A percentile compares a stretch with the other conserved stretches of the same genome.
phyloP scores from a whole-genome alignment of 2,329 filamentous ascomycete species.

The Atkinsonella texensis region DNA sequence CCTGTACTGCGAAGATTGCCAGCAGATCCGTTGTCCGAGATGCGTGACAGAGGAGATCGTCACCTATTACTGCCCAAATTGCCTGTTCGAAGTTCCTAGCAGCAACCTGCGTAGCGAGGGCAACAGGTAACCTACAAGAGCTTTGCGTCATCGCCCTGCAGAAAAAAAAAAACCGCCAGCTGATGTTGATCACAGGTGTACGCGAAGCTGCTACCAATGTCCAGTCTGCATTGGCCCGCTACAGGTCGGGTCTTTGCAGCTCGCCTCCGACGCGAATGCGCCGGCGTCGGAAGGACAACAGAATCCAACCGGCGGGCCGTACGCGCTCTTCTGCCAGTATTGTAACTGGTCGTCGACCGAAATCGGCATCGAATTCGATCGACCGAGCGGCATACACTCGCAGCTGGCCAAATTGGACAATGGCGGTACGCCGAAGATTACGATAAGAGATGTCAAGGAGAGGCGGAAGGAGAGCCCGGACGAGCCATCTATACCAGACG shows the following conservation, averaged over 20 bases:
- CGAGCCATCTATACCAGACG: slow-evolving; percentile 25
- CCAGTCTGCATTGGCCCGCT: slow-evolving; percentile 78
- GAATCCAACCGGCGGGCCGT: slow-evolving; percentile 38
- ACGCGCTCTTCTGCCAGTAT: slow-evolving; percentile 74
- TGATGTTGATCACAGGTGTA: slow-evolving; percentile 49
- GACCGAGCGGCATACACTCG: slow-evolving; percentile 70
- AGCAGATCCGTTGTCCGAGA: slow-evolving; percentile 85
- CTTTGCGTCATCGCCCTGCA: not conserved
- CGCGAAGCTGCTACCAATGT: slow-evolving; percentile 90
- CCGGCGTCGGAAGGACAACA: slow-evolving; percentile 27
- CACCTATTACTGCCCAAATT: slow-evolving; percentile 90
- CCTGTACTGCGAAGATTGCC: slow-evolving; percentile 94
- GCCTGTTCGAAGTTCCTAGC: slow-evolving; percentile 89
- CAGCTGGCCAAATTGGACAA: slow-evolving; percentile 65
- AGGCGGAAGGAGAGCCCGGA: slow-evolving; percentile 35
- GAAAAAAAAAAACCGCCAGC: not conserved
- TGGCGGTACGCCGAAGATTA: slow-evolving; percentile 40
- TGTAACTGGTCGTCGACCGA: slow-evolving; percentile 90
- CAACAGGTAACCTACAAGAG: slow-evolving; percentile 53
- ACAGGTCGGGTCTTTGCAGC: slow-evolving; percentile 58
- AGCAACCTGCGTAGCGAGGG: slow-evolving; percentile 87
- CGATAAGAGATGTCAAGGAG: slow-evolving; percentile 38
- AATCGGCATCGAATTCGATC: slow-evolving; percentile 81
- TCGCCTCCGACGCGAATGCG: slow-evolving; percentile 32
- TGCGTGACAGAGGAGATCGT: slow-evolving; percentile 91